Evolutionary conservation across 2,329 filamentous ascomycete genomes (phyloP), one percentile per base, ranked within the genome.

Genomic region (Colletotrichum navitas): DNA sequence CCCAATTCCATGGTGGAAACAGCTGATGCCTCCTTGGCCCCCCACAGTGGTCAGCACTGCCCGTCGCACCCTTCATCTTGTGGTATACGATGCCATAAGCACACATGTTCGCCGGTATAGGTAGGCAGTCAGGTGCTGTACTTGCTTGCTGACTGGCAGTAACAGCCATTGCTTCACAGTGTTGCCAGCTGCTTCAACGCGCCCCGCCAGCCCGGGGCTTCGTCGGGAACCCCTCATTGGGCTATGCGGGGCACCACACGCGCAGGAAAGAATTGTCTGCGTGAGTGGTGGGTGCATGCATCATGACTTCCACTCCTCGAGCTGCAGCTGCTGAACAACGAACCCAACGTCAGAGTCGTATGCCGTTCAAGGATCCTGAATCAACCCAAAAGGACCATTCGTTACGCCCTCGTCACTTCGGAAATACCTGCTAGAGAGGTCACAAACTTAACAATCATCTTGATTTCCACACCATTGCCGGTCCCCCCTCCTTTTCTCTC

Each of bases 141-240:
- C 36, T 26, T 21, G n/a, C 39, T n/a, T 32, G 24, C 56, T 32
- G 12, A 12, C 51, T 63, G 32, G 34, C 29, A 21, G 43, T 18
- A 29, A 29, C n/a, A 7, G 11, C 26, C 45, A 5, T n/a, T 34
- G 52, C 24, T 43, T 56, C 62, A n/a, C 32, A 55, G 29, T 56
- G 16, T 2, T 62, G 39, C 59, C 58, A 49, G 58, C 58, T 61
- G 58, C 41, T n/a, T 21, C 29, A 12, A 47, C 21, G 29, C 39
- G 60, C 52, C 58, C 24, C 52, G 36, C 43, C 41, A 21, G 47
- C 58, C 68, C 58, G 52, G 51, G 51, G 51, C 36, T 29, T 56
- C 56, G 45, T 49, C 7, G 6, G 51, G 51, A 63, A 59, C 64
- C 68, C 59, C 68, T 71, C 68, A 68, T 71, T 71, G 64, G 65